Evolutionary conservation across 2,329 filamentous ascomycete species (phyloP).

Genomic region (Beauveria bassiana): DNA sequence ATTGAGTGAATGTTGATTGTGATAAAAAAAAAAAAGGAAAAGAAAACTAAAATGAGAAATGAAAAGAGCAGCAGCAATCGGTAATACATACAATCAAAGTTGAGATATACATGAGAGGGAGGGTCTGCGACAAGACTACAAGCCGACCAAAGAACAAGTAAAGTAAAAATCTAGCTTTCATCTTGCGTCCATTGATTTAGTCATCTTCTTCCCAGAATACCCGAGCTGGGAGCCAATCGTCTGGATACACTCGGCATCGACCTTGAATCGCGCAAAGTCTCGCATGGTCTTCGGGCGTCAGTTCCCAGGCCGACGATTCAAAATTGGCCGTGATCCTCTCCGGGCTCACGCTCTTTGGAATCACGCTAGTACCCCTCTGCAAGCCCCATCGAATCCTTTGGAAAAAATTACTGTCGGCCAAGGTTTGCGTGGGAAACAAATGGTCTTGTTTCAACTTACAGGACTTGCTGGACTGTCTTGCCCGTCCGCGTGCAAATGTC

Average conservation of each 20-base stretch:
- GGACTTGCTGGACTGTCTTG: background rate
- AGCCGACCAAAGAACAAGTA: too few relatives aligned
- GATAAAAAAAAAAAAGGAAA: too few relatives aligned
- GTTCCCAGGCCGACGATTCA: background rate
- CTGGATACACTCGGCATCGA: background rate
- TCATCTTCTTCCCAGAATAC: conserved; percentile 8
- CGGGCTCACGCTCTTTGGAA: background rate
- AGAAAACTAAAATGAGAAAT: background rate
- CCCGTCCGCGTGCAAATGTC: background rate
- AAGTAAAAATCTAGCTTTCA: background rate
- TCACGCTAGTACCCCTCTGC: conserved; percentile 4
- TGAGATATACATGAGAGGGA: too few relatives aligned
- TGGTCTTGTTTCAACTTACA: background rate
- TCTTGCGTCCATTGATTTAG: background rate
- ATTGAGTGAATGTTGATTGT: too few relatives aligned
- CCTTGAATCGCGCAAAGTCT: background rate
- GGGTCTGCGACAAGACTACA: too few relatives aligned
- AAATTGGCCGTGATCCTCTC: conserved; percentile 3
- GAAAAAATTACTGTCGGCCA: background rate
- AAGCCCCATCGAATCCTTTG: background rate
- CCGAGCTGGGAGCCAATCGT: conserved; percentile 1
- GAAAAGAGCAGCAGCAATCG: background rate
- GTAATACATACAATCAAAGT: too few relatives aligned
- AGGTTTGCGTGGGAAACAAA: background rate
- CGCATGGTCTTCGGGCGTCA: background rate